These are phyloP conservation scores for Kwoniella europaea DNA, from an alignment of 768 basidiomycete genomes.

Conservation along the genomic window DNA sequence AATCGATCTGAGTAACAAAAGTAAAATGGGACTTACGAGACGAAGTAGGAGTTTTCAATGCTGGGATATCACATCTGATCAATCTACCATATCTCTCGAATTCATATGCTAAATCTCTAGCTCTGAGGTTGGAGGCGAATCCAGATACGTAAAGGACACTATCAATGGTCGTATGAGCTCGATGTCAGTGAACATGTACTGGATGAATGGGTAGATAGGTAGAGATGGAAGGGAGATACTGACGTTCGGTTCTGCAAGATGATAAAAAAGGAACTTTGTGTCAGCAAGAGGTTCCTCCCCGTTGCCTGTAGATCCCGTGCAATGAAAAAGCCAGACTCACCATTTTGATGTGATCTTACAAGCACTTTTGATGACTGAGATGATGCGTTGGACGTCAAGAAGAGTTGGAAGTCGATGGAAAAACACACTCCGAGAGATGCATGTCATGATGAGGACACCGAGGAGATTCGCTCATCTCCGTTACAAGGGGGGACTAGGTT, in stretches of 20 bases:
- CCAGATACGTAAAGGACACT: constrained; percentile 56
- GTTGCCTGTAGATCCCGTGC: neutral
- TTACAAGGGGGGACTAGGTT: no score
- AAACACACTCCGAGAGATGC: neutral
- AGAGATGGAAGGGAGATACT: constrained; percentile 8
- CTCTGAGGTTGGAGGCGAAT: constrained; percentile 45
- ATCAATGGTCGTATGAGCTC: neutral
- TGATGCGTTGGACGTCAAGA: neutral
- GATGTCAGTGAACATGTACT: neutral
- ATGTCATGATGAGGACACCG: neutral
- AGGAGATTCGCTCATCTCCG: neutral
- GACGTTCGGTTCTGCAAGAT: constrained; percentile 37
- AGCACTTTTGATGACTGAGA: neutral
- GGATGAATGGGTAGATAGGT: neutral
- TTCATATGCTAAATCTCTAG: constrained; percentile 54
- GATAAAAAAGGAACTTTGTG: neutral
- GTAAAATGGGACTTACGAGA: constrained; percentile 42
- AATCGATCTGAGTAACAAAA: neutral
- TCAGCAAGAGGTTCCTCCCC: neutral
- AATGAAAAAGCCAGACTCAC: neutral
- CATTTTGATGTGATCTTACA: constrained; percentile 1
- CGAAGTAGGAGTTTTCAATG: constrained; percentile 43
- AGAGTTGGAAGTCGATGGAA: neutral
- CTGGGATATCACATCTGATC: constrained; percentile 52
- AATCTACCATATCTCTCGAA: constrained; percentile 55